Evolutionary conservation across 805 yeast species (phyloP).

Genomic region (Cyberlindnera japonica): DNA sequence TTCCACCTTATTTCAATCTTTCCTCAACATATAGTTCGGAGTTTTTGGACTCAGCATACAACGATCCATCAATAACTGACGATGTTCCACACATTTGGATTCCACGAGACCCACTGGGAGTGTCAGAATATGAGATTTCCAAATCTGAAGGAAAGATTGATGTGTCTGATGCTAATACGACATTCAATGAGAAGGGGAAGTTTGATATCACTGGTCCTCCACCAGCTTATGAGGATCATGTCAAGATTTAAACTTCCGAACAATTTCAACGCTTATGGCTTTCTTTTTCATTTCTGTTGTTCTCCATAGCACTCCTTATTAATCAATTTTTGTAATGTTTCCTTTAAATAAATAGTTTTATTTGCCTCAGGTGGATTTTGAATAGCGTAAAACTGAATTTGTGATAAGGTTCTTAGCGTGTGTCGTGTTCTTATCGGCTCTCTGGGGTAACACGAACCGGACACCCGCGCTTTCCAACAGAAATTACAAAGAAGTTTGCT

Average conservation of each 20-base stretch:
- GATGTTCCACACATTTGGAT: conserved; percentile 67
- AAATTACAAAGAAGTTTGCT: not conserved
- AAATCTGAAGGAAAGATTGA: conserved; percentile 53
- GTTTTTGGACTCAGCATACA: conserved; percentile 37
- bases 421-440: too few species aligned
- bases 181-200: conserved; percentile 54
- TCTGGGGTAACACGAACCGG: not conserved
- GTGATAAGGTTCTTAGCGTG: too few species aligned
- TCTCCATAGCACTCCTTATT: too few species aligned
- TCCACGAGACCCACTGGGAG: conserved; percentile 63
- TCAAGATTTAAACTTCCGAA: conserved; percentile 15
- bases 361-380: too few species aligned
- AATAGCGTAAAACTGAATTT: too few species aligned
- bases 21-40: conserved; percentile 31
- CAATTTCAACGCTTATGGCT: too few species aligned
- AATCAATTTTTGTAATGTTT: too few species aligned
- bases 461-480: not conserved
- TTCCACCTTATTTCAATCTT: conserved; percentile 35
- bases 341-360: too few species aligned
- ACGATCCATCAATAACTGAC: conserved; percentile 54
- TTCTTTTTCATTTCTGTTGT: too few species aligned
- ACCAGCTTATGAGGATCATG: conserved; percentile 55
- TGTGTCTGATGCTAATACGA: conserved; percentile 56
- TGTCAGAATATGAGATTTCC: conserved; percentile 54
- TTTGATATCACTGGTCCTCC: conserved; percentile 59